A percentile compares a stretch with the other conserved stretches of the same genome.
These are phyloP conservation scores for Arbutus unedo DNA, from an alignment of 148 eudicot genomes.

Conservation along the genomic window DNA sequence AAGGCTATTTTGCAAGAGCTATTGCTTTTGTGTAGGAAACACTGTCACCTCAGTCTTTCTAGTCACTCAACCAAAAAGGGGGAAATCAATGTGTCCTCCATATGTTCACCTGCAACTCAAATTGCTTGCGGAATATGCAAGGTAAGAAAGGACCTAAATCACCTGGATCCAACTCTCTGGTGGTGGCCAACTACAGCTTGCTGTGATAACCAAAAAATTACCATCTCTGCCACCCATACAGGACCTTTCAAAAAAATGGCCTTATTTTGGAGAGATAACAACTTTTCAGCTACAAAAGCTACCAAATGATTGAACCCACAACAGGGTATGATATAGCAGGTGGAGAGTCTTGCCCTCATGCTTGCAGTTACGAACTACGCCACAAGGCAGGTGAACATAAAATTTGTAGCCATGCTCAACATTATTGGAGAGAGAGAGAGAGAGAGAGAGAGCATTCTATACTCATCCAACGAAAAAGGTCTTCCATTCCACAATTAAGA, in stretches of 20 bases:
- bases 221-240: neutral
- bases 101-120: neutral
- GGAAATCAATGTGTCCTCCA: neutral
- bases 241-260: conserved; percentile 5
- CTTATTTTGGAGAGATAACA: neutral
- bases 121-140: neutral
- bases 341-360: neutral
- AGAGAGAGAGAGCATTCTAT: neutral
- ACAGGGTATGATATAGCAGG: neutral
- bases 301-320: neutral
- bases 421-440: neutral
- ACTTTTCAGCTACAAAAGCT: neutral
- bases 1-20: too few species aligned
- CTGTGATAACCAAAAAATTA: neutral
- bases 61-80: neutral
- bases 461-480: neutral
- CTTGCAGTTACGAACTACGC: neutral
- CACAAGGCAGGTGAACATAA: neutral
- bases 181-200: neutral
- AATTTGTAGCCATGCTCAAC: neutral
- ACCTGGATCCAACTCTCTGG: neutral
- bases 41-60: too few species aligned
- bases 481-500: neutral
- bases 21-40: too few species aligned
- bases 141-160: neutral